Evolutionary conservation across 2,329 filamentous ascomycete species (phyloP), one percentile per base, ranked within the genome.

Genomic region (Fusarium newnesense): DNA sequence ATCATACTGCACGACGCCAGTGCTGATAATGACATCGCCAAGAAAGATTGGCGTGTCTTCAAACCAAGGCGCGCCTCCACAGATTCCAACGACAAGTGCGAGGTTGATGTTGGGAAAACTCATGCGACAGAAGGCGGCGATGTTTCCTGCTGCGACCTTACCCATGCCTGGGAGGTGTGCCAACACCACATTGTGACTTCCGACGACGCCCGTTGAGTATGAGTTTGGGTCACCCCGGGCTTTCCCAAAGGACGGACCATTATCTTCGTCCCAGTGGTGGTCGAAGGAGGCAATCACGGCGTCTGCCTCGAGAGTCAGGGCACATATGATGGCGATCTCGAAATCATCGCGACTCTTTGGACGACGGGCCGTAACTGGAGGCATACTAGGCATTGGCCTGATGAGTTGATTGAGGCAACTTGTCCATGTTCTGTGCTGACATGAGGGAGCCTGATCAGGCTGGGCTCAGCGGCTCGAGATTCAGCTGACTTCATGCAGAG

Each of bases 271-370:
- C 53, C 36, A 67, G 28, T 67, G 36, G 5, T 54, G n/a, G 12
- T 67, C 67, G 30, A 69, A 69, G 1, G 58, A 32, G 13, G 34
- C 28, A 0, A 53, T 37, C 3, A 69, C 21, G 3, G 64, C 37
- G 7, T 59, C 32, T 4, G 53, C 64, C 10, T 69, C 67, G 0
- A 58, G 32, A 5, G 52, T 24, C 0, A 63, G 42, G 11, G 58
- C 63, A 19, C 63, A 69, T 11, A 69, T 44, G 6, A 69, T 69
- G 4, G 64, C 64, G 15, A 63, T 64, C 34, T 67, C 44, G 16
- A 64, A 64, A 4, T 30, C 60, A 21, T 64, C 53, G 7, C 46
- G 58, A 4, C 21, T 42, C 19, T 36, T 49, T 2, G 57, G 57
- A 9, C 57, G 44, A 16, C 10, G 26, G 13, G 36, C 37, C 12